Evolutionary conservation across 306 rosid genomes (phyloP).

Genomic region (Quercus wislizeni): DNA sequence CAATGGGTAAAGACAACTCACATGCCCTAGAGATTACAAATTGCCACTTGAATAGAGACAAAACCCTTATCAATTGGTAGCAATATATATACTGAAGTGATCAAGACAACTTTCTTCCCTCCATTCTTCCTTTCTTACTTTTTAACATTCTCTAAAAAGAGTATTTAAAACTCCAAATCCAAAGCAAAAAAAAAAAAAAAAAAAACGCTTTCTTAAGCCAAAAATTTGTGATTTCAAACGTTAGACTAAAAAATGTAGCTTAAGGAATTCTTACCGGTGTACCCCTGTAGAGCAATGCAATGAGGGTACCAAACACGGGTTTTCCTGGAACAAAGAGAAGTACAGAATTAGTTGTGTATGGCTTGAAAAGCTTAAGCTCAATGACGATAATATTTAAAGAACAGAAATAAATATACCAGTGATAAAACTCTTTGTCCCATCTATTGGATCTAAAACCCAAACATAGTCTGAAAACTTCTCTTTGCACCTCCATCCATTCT

Average conservation of each 20-base stretch:
- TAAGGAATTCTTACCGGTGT: constrained; percentile 61
- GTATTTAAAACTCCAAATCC: neutral
- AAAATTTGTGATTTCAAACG: neutral
- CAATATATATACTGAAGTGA: neutral
- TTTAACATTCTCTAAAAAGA: neutral
- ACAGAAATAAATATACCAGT: constrained; percentile 53
- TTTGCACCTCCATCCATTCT: constrained; percentile 87
- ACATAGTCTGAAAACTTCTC: constrained; percentile 70
- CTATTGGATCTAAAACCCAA: constrained; percentile 96
- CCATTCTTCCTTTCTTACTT: neutral
- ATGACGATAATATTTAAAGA: neutral
- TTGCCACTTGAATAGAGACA: neutral
- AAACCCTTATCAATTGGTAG: neutral
- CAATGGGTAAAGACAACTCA: neutral
- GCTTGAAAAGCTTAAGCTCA: neutral
- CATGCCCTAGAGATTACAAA: neutral
- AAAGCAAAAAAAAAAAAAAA: constrained; percentile 7
- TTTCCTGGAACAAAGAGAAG: constrained; percentile 59
- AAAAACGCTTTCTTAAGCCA: neutral
- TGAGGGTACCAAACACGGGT: constrained; percentile 90
- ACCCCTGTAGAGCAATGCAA: constrained; percentile 71
- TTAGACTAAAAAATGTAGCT: constrained; percentile 15
- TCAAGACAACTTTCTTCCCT: neutral
- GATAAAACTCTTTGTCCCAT: constrained; percentile 93
- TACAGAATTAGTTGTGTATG: constrained; percentile 2